Evolutionary conservation across 192 early-diverging fungal species (phyloP).

Genomic region (Funneliformis mosseae): DNA sequence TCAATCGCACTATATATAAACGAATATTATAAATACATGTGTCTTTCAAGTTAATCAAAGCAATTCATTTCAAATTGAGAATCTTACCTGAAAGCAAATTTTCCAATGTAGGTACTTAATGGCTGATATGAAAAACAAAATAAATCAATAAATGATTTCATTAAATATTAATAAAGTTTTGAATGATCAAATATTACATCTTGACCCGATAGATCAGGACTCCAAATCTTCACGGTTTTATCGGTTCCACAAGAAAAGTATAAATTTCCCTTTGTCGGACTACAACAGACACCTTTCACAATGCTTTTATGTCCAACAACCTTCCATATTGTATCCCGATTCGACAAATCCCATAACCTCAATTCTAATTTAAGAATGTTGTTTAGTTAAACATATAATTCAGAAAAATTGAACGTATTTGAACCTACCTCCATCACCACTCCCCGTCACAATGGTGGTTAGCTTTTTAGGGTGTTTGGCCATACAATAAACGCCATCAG

Average conservation of each 20-base stretch:
- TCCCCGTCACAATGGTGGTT: slow-evolving; percentile 82
- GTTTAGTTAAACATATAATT: not conserved
- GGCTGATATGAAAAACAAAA: slow-evolving; percentile 47
- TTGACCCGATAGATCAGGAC: slow-evolving; percentile 51
- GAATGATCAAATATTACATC: slow-evolving; percentile 13
- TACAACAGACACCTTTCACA: slow-evolving; percentile 81
- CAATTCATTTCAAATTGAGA: not conserved
- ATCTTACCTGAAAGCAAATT: slow-evolving; percentile 66
- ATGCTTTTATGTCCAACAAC: slow-evolving; percentile 81
- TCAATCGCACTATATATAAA: slow-evolving; percentile 62
- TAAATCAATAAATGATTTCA: not conserved
- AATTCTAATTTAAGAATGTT: slow-evolving; percentile 62
- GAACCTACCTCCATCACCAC: slow-evolving; percentile 83
- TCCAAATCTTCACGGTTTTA: slow-evolving; percentile 95
- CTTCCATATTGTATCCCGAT: slow-evolving; percentile 76
- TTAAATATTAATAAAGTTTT: not conserved
- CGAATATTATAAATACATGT: not conserved
- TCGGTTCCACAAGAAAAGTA: slow-evolving; percentile 95
- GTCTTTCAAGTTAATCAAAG: not conserved
- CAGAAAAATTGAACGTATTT: not conserved
- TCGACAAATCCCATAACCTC: slow-evolving; percentile 86
- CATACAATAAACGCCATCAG: slow-evolving; percentile 95
- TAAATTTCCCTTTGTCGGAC: slow-evolving; percentile 61
- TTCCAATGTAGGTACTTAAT: slow-evolving; percentile 76
- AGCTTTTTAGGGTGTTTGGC: slow-evolving; percentile 91